These are phyloP conservation scores for Crithidia bombi DNA, from an alignment of 208 protist genomes.

Conservation along the genomic window DNA sequence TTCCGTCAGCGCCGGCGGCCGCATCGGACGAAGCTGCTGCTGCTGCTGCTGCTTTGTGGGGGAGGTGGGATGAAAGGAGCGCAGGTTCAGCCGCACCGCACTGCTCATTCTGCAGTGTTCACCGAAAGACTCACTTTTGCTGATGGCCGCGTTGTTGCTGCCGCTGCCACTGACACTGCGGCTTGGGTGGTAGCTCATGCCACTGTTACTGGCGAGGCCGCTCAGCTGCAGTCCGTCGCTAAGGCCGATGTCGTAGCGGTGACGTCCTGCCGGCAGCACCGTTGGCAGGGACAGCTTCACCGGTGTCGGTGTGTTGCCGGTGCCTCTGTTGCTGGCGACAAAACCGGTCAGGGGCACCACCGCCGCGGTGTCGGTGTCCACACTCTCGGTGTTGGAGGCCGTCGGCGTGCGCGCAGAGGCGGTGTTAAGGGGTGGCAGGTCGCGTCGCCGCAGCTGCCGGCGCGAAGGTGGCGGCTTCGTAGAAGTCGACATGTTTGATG, in stretches of 20 bases:
- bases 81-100: slow-evolving; percentile 2
- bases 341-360: slow-evolving; percentile 15
- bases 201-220: background rate
- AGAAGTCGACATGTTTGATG: background rate
- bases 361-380: background rate
- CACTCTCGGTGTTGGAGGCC: background rate
- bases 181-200: background rate
- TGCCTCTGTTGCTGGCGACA: background rate
- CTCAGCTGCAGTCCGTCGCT: background rate
- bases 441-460: slow-evolving; percentile 1
- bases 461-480: background rate
- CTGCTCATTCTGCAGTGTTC: background rate
- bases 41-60: background rate
- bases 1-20: background rate
- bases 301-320: background rate
- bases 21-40: background rate
- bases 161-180: background rate
- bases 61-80: background rate
- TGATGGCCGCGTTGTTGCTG: background rate
- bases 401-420: background rate
- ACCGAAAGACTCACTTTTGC: background rate
- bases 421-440: slow-evolving; percentile 1
- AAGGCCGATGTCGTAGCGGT: slow-evolving; percentile 1
- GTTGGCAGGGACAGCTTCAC: background rate
- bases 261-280: background rate